Conservation (phyloP, 2,329 filamentous ascomycete genomes). For the Elsinoe ampelina region DNA sequence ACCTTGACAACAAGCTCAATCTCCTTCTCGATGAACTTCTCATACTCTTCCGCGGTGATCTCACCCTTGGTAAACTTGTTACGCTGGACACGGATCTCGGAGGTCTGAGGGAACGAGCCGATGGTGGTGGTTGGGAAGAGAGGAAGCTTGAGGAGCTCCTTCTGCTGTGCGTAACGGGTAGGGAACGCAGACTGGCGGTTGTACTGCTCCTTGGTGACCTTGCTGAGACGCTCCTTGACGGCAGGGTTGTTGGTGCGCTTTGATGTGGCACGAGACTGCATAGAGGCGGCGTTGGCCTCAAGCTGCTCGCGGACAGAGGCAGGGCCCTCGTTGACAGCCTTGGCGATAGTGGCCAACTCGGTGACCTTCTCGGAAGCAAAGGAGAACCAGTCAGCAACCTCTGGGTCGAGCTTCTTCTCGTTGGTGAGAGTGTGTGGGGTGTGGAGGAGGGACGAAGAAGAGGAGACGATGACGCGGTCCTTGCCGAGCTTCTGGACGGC, state of each 20-base stretch:
- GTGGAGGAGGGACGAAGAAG: constrained; percentile 95
- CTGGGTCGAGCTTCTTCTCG: constrained; percentile 95
- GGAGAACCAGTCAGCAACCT: constrained; percentile 97
- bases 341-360: constrained; percentile 88
- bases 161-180: constrained; percentile 74
- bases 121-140: constrained; percentile 99
- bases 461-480: constrained; percentile 93
- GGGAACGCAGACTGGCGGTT: constrained; percentile 88
- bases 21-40: constrained; percentile 99
- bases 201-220: constrained; percentile 76
- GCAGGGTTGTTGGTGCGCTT: constrained; percentile 92
- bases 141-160: constrained; percentile 85
- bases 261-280: constrained; percentile 83
- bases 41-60: constrained; percentile 85
- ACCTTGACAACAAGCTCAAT: constrained; percentile 91
- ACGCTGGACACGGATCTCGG: constrained; percentile 92
- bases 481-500: constrained; percentile 94
- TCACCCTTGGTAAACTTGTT: constrained; percentile 99
- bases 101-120: constrained; percentile 98
- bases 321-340: constrained; percentile 90
- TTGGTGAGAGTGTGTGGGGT: constrained; percentile 94
- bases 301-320: constrained; percentile 78
- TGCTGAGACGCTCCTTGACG: constrained; percentile 92
- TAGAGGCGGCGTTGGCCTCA: constrained; percentile 92
- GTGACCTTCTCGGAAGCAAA: constrained; percentile 91